Evolutionary conservation across 2,329 filamentous ascomycete species (phyloP).

Genomic region (Seiridium cupressi): DNA sequence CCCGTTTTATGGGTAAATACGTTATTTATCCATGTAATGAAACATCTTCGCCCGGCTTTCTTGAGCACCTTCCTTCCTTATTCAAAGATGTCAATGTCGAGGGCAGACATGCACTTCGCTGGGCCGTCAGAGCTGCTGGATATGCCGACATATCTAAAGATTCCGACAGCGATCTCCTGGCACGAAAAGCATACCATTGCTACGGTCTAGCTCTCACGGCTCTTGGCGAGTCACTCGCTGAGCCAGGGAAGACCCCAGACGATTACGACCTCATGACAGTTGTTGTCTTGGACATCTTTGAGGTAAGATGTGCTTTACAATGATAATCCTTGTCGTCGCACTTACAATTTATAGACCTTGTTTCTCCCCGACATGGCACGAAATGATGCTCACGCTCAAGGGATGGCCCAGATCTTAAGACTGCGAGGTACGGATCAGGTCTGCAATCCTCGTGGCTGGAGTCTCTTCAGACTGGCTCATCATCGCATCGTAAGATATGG

Average conservation of each 20-base stretch:
- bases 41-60: slow-evolving; percentile 34
- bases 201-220: slow-evolving; percentile 34
- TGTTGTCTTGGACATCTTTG: slow-evolving; percentile 38
- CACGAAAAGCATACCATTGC: slow-evolving; percentile 25
- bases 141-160: slow-evolving; percentile 31
- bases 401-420: slow-evolving; percentile 38
- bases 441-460: slow-evolving; percentile 34
- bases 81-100: slow-evolving; percentile 36
- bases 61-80: slow-evolving; percentile 29
- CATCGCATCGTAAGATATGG: slow-evolving; percentile 27
- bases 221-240: slow-evolving; percentile 28
- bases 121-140: slow-evolving; percentile 34
- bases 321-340: neutral
- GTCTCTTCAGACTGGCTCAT: slow-evolving; percentile 36
- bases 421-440: slow-evolving; percentile 32
- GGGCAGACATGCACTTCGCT: slow-evolving; percentile 34
- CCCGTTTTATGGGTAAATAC: slow-evolving; percentile 35
- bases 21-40: slow-evolving; percentile 35
- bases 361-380: slow-evolving; percentile 24
- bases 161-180: slow-evolving; percentile 16
- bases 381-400: slow-evolving; percentile 32
- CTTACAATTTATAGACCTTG: slow-evolving; percentile 24
- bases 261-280: slow-evolving; percentile 39
- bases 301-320: slow-evolving; percentile 21
- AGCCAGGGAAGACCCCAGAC: slow-evolving; percentile 30